Percentiles rank a stretch among this genome's conserved stretches.
Evolutionary conservation across 2,329 filamentous ascomycete genomes (phyloP).

Genomic region (Cadophora sp.): DNA sequence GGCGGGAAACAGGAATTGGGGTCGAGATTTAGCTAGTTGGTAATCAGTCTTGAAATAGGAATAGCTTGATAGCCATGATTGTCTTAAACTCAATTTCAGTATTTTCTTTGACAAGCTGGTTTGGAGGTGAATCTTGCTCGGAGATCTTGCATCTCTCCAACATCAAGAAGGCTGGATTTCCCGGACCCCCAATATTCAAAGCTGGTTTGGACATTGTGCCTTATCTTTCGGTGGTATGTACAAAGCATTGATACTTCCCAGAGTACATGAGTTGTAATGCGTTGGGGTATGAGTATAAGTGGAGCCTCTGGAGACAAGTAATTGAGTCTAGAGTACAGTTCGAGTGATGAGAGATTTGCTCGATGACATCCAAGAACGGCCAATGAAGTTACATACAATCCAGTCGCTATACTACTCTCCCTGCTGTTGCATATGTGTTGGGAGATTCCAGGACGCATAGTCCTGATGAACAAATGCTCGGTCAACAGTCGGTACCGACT

Average conservation of each 20-base stretch:
- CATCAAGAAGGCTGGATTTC: background rate
- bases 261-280: background rate
- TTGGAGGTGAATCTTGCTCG: background rate
- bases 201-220: background rate
- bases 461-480: conserved; percentile 51
- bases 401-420: conserved; percentile 26
- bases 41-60: no score
- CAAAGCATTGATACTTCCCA: background rate
- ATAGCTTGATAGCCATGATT: no score
- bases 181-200: background rate
- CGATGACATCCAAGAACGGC: background rate
- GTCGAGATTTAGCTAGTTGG: no score
- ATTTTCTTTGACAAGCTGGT: background rate
- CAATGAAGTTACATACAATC: background rate
- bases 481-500: conserved; percentile 52
- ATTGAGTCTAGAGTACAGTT: background rate
- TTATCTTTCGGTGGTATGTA: background rate
- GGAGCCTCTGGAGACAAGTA: background rate
- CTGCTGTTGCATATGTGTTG: conserved; percentile 46
- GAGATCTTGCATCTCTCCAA: background rate
- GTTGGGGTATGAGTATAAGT: background rate
- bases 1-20: background rate
- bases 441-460: conserved; percentile 45
- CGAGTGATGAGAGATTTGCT: background rate
- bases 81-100: no score